Evolutionary conservation across 179 eudicot species (phyloP), one percentile per base, ranked within the genome.

Genomic region (Beta macrorhiza): DNA sequence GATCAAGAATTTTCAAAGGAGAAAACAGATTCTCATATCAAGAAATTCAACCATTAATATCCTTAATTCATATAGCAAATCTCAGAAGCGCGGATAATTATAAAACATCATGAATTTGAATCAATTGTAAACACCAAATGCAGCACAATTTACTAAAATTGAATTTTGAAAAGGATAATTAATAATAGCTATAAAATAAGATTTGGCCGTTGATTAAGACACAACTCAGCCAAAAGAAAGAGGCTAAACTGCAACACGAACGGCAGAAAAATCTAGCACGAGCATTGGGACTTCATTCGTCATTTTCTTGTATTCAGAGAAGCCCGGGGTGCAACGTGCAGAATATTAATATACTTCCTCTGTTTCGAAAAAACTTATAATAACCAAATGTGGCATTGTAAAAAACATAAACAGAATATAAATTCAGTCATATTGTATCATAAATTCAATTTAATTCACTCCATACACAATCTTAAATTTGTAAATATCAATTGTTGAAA

Each of bases 31-130:
- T 29, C 89, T 88, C 90, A 88, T 87, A 86, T 84, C 61, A 88
- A 89, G 88, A 88, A 89, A 87, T 87, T 87, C 89, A 89, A 84
- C 89, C 91, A 84, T 49, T 80, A 17, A 42, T 15, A n/a, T 42
- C 81, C 55, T 80, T 22, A 77, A 0, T 78, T 86, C 90, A 89
- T 69, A 0, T 87, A 82, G 20, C 37, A 52, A 51, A 57, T 82
- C 89, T 89, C 89, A 87, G 88, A 90, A 87, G 88, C 89, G 89
- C 91, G 89, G 90, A 88, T 90, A 87, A 87, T 15, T 76, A 77
- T 37, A 37, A 37, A 3, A 29, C 32, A 37, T 37, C 42, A 37
- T 37, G 3, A 37, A 29, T 37, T 37, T 37, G 42, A 29, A 37
- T 37, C 3, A 37, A 37, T 37, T 37, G 42, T 37, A 37, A 37